Evolutionary conservation across 2,329 filamentous ascomycete genomes (phyloP), one percentile per base, ranked within the genome.

Genomic region (Massarina eburnea): DNA sequence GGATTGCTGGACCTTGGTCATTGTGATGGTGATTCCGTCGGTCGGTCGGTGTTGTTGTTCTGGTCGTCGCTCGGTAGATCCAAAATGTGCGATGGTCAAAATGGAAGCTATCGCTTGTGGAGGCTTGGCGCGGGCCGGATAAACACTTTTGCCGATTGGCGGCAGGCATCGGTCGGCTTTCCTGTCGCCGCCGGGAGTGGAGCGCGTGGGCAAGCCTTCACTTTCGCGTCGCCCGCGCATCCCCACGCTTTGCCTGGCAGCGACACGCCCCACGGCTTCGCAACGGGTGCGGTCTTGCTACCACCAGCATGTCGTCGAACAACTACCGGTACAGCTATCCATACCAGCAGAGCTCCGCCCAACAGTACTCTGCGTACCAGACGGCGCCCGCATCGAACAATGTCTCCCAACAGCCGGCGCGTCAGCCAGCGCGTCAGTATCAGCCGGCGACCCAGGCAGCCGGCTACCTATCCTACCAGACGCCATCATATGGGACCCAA

Each of bases 1-100:
- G 46, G 51, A 51, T 49, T 51, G 73, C 79, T 81, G 85, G 73
- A 87, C 79, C 77, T 88, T 89, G 71, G 79, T 82, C 86, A 89
- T 89, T 76, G 74, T 82, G 80, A 65, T 59, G 52, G 52, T 51
- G 49, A 61, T 64, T 70, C 59, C 61, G 64, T 55, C 60, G 34
- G 35, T 21, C 35, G 62, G 62, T 21, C 35, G 62, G 62, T 56
- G 45, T 36, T 46, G 52, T 49, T 39, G 32, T 51, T 37, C 49
- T 43, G 39, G 39, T 33, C 48, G 44, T 45, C 41, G 47, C 37
- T 45, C 46, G 17, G 36, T 26, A 58, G 54, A 44, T 51, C 56
- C 6, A 5, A 30, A 30, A 48, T 48, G 37, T 54, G 51, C 48
- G 52, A 35, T 34, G 34, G 39, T 18, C 22, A 35, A 51, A 52